Conservation (phyloP, 305 asterid genomes). For the Rubia balearica region DNA sequence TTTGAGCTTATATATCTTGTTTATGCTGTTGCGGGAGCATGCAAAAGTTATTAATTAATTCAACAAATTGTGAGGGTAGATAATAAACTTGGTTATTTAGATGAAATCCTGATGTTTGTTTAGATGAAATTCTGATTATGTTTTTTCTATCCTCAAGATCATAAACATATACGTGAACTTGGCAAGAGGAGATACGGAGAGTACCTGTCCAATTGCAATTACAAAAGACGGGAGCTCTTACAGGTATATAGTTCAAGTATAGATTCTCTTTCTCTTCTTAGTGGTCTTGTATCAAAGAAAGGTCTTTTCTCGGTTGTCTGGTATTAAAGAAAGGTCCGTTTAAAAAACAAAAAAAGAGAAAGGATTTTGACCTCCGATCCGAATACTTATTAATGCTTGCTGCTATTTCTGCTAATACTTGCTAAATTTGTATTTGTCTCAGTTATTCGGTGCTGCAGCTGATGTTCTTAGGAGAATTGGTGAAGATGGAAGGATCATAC, state of each 20-base stretch:
- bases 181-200: slow-evolving; percentile 75
- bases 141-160: slow-evolving; percentile 49
- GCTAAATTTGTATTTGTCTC: slow-evolving; percentile 15
- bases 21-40: background rate
- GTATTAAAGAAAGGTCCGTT: too few relatives aligned
- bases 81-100: background rate
- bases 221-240: slow-evolving; percentile 91
- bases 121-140: slow-evolving; percentile 10
- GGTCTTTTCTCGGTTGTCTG: background rate
- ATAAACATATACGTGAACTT: slow-evolving; percentile 87
- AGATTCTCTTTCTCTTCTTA: background rate
- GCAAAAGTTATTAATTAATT: background rate
- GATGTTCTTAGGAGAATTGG: slow-evolving; percentile 73
- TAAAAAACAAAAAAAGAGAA: too few relatives aligned
- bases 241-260: slow-evolving; percentile 36
- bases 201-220: slow-evolving; percentile 74
- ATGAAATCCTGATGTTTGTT: background rate
- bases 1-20: background rate
- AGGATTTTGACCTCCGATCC: background rate
- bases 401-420: background rate
- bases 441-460: slow-evolving; percentile 86
- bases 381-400: slow-evolving; percentile 1
- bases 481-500: slow-evolving; percentile 64
- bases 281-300: background rate
- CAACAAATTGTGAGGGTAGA: background rate